A percentile compares a stretch with the other conserved stretches of the same genome.
Evolutionary conservation across 139 green algal genomes (phyloP).

Genomic region (Ettlia oleoabundans): DNA sequence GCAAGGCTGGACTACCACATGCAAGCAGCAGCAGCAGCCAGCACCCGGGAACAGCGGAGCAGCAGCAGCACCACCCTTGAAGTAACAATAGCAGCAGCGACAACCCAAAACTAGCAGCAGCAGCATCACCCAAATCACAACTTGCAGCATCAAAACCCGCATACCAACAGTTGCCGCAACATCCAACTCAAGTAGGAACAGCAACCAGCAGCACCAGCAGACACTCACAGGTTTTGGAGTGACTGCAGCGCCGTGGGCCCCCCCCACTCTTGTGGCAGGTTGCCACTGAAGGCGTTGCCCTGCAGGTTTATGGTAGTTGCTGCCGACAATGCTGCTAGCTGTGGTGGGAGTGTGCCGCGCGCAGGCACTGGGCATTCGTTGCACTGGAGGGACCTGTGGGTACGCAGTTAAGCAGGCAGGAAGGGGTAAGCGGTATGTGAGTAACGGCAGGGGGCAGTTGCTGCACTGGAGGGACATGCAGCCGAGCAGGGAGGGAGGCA

Average conservation of each 20-base stretch:
- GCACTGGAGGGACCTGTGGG: conserved; percentile 18
- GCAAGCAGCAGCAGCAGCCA: too few relatives aligned
- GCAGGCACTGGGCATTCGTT: conserved; percentile 1
- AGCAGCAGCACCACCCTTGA: too few relatives aligned
- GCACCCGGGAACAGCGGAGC: too few relatives aligned
- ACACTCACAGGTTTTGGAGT: conserved; percentile 33
- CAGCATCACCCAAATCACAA: too few relatives aligned
- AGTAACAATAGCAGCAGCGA: too few relatives aligned
- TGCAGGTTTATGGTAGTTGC: conserved; percentile 21
- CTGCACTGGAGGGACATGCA: too few relatives aligned
- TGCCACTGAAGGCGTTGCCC: conserved; percentile 3
- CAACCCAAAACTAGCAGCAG: too few relatives aligned
- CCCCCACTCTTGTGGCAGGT: conserved; percentile 15
- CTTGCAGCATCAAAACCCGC: neutral
- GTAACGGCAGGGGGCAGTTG: too few relatives aligned
- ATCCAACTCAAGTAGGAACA: too few relatives aligned
- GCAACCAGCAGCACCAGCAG: neutral
- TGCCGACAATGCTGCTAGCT: neutral
- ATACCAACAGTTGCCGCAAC: neutral
- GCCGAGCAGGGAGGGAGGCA: neutral
- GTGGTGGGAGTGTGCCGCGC: neutral
- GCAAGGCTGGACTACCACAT: too few relatives aligned
- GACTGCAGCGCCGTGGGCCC: neutral
- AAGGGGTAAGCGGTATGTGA: too few relatives aligned
- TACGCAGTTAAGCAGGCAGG: too few relatives aligned